Percentiles rank a stretch among this genome's conserved stretches.
phyloP scores from a whole-genome alignment of 805 yeast genomes.

The Starmera quercuum region DNA sequence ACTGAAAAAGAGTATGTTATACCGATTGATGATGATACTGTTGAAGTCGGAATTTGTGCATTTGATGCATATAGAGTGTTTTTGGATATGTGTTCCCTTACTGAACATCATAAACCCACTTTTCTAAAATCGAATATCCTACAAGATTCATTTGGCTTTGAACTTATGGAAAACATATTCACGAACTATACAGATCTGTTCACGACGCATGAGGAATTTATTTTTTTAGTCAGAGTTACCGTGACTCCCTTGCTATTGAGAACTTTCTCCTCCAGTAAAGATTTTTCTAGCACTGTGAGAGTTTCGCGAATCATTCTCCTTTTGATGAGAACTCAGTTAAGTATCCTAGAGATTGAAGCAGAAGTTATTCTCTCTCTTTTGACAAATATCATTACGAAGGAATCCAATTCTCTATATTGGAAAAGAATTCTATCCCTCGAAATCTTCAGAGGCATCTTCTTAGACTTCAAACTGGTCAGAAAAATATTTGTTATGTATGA shows the following conservation, averaged over 20 bases:
- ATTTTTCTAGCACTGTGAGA: constrained; percentile 66
- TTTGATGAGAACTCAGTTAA: constrained; percentile 47
- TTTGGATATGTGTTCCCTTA: constrained; percentile 61
- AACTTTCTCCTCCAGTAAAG: constrained; percentile 47
- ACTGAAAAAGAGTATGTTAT: constrained; percentile 27
- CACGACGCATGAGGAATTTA: constrained; percentile 52
- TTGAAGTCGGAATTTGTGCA: constrained; percentile 43
- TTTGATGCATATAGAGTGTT: constrained; percentile 68
- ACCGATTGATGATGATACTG: constrained; percentile 34
- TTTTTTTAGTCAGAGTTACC: constrained; percentile 54
- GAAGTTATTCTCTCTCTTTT: constrained; percentile 74
- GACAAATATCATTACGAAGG: constrained; percentile 61
- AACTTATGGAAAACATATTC: constrained; percentile 72
- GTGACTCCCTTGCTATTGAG: constrained; percentile 73
- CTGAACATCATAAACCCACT: constrained; percentile 48
- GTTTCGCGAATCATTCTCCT: constrained; percentile 65
- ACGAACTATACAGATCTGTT: constrained; percentile 55
- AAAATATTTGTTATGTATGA: constrained; percentile 60
- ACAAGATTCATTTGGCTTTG: constrained; percentile 67
- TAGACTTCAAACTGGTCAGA: constrained; percentile 45
- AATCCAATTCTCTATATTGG: constrained; percentile 57
- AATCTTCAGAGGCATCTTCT: constrained; percentile 51
- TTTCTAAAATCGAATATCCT: constrained; percentile 46
- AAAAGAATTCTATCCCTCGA: constrained; percentile 69
- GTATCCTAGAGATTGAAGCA: constrained; percentile 61